phyloP scores from a whole-genome alignment of 2,329 filamentous ascomycete species.

The Arthrobotrys conoides region DNA sequence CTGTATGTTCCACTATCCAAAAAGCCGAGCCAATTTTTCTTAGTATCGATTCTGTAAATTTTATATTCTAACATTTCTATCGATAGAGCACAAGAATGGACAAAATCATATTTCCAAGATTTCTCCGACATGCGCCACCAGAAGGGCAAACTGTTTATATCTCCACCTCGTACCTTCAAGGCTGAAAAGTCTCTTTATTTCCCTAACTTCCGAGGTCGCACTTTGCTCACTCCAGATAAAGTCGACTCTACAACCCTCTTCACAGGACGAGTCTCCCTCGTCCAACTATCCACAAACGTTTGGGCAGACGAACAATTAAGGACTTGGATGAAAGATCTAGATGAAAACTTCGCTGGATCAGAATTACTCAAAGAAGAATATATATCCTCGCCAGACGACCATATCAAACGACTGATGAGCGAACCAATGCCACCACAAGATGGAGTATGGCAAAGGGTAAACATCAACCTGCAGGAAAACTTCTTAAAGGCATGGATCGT shows the following conservation, averaged over 20 bases:
- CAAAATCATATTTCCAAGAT: slow-evolving; percentile 94
- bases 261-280: slow-evolving; percentile 80
- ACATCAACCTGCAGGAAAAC: slow-evolving; percentile 91
- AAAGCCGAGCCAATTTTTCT: too few species aligned
- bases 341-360: slow-evolving; percentile 65
- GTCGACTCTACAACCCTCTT: slow-evolving; percentile 82
- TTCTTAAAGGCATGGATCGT: slow-evolving; percentile 71
- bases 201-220: slow-evolving; percentile 88
- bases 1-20: slow-evolving; percentile 72
- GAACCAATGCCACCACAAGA: slow-evolving; percentile 62
- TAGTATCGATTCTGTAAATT: not conserved
- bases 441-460: slow-evolving; percentile 79
- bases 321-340: slow-evolving; percentile 76
- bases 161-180: slow-evolving; percentile 87
- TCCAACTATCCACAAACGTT: slow-evolving; percentile 83
- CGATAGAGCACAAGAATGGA: slow-evolving; percentile 78
- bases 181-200: slow-evolving; percentile 88
- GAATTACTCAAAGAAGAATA: slow-evolving; percentile 45
- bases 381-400: slow-evolving; percentile 51
- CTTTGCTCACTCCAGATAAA: slow-evolving; percentile 74
- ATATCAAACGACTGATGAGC: slow-evolving; percentile 44
- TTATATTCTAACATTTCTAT: not conserved
- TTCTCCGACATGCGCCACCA: slow-evolving; percentile 87
- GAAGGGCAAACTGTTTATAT: slow-evolving; percentile 91
- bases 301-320: slow-evolving; percentile 88